Evolutionary conservation across 306 rosid species (phyloP).

Genomic region (Cucurbita moschata): DNA sequence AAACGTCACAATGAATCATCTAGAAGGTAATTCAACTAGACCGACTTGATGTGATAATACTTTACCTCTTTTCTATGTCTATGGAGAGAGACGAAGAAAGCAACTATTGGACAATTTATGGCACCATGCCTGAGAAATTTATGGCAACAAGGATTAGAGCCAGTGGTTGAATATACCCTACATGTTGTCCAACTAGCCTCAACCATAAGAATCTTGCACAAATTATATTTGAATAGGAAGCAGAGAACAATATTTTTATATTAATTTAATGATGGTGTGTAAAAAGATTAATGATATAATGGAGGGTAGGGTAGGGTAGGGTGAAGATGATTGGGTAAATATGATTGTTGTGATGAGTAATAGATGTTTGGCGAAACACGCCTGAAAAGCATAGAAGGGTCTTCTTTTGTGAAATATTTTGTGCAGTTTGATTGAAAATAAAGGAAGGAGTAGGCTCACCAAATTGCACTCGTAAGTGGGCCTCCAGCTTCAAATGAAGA

Average conservation of each 20-base stretch:
- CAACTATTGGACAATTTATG: neutral
- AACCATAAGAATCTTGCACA: too few relatives aligned
- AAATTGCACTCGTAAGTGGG: slow-evolving; percentile 1
- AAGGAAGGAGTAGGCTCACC: neutral
- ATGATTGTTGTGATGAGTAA: too few relatives aligned
- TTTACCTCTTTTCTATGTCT: neutral
- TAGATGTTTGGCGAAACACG: too few relatives aligned
- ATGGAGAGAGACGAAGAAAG: neutral
- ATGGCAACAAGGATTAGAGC: neutral
- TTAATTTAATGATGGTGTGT: too few relatives aligned
- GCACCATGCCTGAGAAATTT: neutral
- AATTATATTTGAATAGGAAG: too few relatives aligned
- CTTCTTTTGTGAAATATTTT: neutral
- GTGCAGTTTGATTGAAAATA: neutral
- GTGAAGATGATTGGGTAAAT: neutral
- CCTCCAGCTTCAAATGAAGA: neutral
- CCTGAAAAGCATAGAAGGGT: neutral
- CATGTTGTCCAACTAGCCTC: neutral
- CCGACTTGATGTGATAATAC: neutral
- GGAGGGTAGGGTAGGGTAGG: neutral
- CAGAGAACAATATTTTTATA: too few relatives aligned
- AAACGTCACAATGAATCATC: neutral
- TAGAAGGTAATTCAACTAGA: neutral
- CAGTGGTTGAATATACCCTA: neutral
- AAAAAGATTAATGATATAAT: neutral